Evolutionary conservation across 768 basidiomycete genomes (phyloP).

Genomic region (Macrolepiota albuminosa): DNA sequence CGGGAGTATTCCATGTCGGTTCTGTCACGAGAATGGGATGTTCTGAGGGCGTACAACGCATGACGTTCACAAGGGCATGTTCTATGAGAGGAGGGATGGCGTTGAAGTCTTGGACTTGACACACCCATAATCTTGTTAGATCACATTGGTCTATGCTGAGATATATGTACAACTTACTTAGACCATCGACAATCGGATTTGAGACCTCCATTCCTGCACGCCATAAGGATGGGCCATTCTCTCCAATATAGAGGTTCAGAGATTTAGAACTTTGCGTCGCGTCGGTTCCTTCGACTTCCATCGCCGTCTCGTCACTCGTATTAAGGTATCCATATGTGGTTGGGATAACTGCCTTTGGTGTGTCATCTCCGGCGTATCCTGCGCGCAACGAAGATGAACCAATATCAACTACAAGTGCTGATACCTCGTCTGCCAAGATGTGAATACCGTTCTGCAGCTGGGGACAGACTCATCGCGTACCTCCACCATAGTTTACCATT

Average conservation of each 20-base stretch:
- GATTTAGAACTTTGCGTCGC: constrained; percentile 32
- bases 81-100: constrained; percentile 67
- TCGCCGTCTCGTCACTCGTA: constrained; percentile 42
- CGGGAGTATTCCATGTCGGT: constrained; percentile 91
- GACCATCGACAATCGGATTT: constrained; percentile 79
- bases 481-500: constrained; percentile 89
- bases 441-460: constrained; percentile 1
- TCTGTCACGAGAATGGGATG: constrained; percentile 94
- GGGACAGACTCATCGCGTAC: constrained; percentile 35
- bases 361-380: constrained; percentile 96
- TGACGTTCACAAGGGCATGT: constrained; percentile 71
- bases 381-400: constrained; percentile 87
- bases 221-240: constrained; percentile 88
- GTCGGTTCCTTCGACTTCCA: constrained; percentile 40
- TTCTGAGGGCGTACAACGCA: constrained; percentile 73
- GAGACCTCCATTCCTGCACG: constrained; percentile 83
- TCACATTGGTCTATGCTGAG: not conserved
- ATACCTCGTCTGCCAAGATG: constrained; percentile 77
- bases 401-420: constrained; percentile 93
- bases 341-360: constrained; percentile 88
- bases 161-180: constrained; percentile 51
- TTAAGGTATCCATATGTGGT: constrained; percentile 80
- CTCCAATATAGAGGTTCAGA: constrained; percentile 74
- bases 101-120: constrained; percentile 69
- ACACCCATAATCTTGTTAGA: not conserved